phyloP scores from a whole-genome alignment of 768 basidiomycete genomes.

The Boletus speciosus region DNA sequence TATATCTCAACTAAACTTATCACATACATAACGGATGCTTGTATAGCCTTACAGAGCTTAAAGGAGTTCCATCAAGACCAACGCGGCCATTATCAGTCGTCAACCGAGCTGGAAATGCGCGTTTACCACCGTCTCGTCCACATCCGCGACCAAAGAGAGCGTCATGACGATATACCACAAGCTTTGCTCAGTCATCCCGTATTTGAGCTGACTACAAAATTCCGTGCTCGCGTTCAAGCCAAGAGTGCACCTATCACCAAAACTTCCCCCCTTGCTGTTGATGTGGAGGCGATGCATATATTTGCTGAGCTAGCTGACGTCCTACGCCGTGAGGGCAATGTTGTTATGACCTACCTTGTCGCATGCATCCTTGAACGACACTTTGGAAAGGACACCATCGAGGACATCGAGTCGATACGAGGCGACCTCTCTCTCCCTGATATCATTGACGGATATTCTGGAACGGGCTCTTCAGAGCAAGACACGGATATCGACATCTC shows the following conservation, averaged over 20 bases:
- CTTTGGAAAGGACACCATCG: conserved; percentile 77
- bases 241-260: conserved; percentile 75
- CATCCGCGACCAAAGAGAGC: conserved; percentile 79
- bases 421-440: conserved; percentile 54
- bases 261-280: conserved; percentile 60
- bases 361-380: conserved; percentile 86
- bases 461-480: conserved; percentile 24
- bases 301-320: conserved; percentile 57
- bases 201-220: conserved; percentile 77
- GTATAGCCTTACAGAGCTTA: conserved; percentile 82
- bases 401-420: conserved; percentile 66
- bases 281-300: conserved; percentile 61
- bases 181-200: conserved; percentile 68
- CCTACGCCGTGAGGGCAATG: conserved; percentile 61
- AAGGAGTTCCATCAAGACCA: conserved; percentile 94
- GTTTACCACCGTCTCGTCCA: conserved; percentile 93
- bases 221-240: conserved; percentile 76
- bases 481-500: conserved; percentile 26
- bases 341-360: conserved; percentile 79
- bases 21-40: background rate
- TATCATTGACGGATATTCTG: conserved; percentile 63
- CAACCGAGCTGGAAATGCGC: conserved; percentile 92
- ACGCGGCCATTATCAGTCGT: conserved; percentile 59
- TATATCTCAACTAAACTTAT: conserved; percentile 4
- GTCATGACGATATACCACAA: conserved; percentile 67